These are phyloP conservation scores for Pseudopediastrum boryanum DNA, from an alignment of 139 green algal species.

Conservation along the genomic window DNA sequence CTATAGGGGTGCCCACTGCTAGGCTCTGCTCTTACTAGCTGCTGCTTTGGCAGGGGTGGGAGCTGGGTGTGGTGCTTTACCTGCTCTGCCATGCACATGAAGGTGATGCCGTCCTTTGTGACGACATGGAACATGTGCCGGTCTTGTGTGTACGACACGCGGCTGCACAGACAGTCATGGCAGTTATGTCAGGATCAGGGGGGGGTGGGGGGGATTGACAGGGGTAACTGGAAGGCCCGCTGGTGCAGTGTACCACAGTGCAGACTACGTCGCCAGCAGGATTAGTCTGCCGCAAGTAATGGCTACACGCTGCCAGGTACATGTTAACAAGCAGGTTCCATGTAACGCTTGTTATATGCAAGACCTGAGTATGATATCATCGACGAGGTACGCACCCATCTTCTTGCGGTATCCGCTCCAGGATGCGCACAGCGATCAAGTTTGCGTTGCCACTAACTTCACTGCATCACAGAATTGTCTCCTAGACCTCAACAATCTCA, in stretches of 20 bases:
- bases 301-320: too few relatives aligned
- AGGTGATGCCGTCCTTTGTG: conserved; percentile 74
- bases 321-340: too few relatives aligned
- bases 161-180: conserved; percentile 43
- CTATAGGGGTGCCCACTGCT: too few relatives aligned
- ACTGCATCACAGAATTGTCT: conserved; percentile 41
- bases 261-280: too few relatives aligned
- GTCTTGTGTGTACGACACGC: conserved; percentile 84
- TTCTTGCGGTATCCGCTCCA: conserved; percentile 74
- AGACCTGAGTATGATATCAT: too few relatives aligned
- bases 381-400: conserved; percentile 65
- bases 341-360: too few relatives aligned
- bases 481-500: too few relatives aligned
- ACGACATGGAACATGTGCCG: conserved; percentile 92
- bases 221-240: not conserved
- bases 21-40: too few relatives aligned
- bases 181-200: not conserved
- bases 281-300: too few relatives aligned
- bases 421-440: conserved; percentile 76
- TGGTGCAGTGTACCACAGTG: too few relatives aligned
- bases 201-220: not conserved
- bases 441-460: conserved; percentile 73
- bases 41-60: too few relatives aligned
- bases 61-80: too few relatives aligned
- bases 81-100: conserved; percentile 89